Base-by-base conservation (phyloP, 164 flowering plant species). In the Malania oleifera region DNA sequence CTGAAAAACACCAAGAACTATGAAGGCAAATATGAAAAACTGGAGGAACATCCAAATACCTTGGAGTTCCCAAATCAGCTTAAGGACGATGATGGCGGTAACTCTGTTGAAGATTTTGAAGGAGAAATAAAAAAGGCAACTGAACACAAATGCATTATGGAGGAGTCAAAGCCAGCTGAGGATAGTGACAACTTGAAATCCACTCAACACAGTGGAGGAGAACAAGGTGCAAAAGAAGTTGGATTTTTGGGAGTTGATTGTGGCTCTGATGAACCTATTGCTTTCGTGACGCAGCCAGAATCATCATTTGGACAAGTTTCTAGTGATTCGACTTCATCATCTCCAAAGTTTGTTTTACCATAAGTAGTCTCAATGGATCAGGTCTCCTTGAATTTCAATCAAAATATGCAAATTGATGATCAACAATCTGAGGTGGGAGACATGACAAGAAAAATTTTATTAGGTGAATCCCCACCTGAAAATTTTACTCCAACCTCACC, bases 311-410 rank as follows among this genome's bases (percentile, higher is more conserved):
- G 62, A 34, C 61, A 53, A 40, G 46, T 40, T 38, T 27, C 40
- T 55, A 19, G 22, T 27, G 26, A 12, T 22, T 50, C 67, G 34
- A 58, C 54, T 49, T 40, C 40, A 6, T 55, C 70, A 23, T 73
- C 73, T 39, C 73, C 73, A 29, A 69, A 59, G 45, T 68, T 67
- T 11, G 67, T 66, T 27, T 46, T 69, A 49, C 52, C 59, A 20
- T 56, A 66, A 49, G n/a, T 19, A 1, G 58, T n/a, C 45, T 41
- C 55, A 31, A 11, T 6, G 35, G 66, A 56, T 49, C 24, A 57
- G 34, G 51, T 7, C 0, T 43, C 61, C 19, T n/a, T 50, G 14
- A 38, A 9, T 65, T 15, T 48, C 25, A 28, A 34, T 54, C 56
- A 52, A 26, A 24, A 11, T 43, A 26, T 48, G 12, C 50, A 35